A percentile compares a stretch with the other conserved stretches of the same genome.
Evolutionary conservation across 2,329 filamentous ascomycete species (phyloP).

Genomic region (Fusarium mundagurra): DNA sequence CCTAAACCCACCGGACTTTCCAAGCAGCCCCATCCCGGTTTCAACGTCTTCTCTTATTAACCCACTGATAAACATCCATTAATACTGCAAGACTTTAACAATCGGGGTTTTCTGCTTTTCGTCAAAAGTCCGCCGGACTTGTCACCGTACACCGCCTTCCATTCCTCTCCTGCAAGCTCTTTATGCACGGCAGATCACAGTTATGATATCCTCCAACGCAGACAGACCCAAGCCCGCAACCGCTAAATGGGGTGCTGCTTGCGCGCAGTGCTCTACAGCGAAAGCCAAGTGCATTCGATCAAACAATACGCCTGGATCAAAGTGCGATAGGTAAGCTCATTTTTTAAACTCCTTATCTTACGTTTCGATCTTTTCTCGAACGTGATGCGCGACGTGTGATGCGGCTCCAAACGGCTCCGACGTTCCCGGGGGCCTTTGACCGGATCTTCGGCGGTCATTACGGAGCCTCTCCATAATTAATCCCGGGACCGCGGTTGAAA

Average conservation of each 20-base stretch:
- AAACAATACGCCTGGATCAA: constrained; percentile 48
- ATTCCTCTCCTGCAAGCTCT: constrained; percentile 5
- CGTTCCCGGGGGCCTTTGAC: constrained; percentile 14
- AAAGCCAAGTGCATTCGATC: constrained; percentile 62
- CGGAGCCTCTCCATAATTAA: constrained; percentile 23
- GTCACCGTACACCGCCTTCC: not conserved
- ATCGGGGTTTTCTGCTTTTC: not conserved
- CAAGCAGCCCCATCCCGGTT: constrained; percentile 8
- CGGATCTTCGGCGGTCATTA: constrained; percentile 11
- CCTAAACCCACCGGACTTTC: constrained; percentile 24
- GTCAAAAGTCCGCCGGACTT: constrained; percentile 43
- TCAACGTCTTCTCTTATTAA: constrained; percentile 5
- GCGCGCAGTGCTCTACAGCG: constrained; percentile 58
- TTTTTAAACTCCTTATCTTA: not conserved
- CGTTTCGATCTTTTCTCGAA: not conserved
- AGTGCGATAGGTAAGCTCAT: constrained; percentile 56
- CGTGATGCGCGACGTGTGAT: not conserved
- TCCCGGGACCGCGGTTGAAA: constrained; percentile 2
- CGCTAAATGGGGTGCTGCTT: constrained; percentile 61
- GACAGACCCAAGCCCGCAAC: constrained; percentile 47
- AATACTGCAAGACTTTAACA: not conserved
- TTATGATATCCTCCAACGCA: constrained; percentile 20
- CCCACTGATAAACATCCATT: not conserved
- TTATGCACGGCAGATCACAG: constrained; percentile 2
- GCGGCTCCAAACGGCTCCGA: constrained; percentile 2